Percentiles rank a stretch among this genome's conserved stretches.
Evolutionary conservation across 352 stramenopile species (phyloP).

Genomic region (Pythium periplocum): DNA sequence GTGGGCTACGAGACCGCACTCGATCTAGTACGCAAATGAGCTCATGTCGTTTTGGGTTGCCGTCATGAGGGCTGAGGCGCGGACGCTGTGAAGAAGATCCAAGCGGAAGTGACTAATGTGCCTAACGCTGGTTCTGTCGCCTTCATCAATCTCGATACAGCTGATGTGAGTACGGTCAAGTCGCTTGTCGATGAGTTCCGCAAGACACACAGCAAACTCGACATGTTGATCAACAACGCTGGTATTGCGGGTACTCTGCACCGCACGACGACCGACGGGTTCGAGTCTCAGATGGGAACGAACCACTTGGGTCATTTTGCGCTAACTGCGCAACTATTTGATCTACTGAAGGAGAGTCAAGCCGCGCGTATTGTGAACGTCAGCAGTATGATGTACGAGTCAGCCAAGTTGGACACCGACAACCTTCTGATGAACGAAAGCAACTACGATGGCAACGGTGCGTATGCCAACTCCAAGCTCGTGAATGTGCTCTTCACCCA

Average conservation of each 20-base stretch:
- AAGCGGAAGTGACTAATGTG: not conserved
- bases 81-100: conserved; percentile 26
- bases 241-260: conserved; percentile 27
- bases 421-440: conserved; percentile 2
- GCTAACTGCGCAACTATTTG: conserved; percentile 44
- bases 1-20: conserved; percentile 24
- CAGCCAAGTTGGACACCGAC: conserved; percentile 10
- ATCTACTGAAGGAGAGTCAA: conserved; percentile 22
- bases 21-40: conserved; percentile 25
- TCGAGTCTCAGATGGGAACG: conserved; percentile 59
- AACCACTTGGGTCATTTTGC: conserved; percentile 74
- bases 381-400: conserved; percentile 26
- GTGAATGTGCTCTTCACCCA: conserved; percentile 21
- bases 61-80: conserved; percentile 4
- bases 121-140: conserved; percentile 17
- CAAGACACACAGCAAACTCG: conserved; percentile 19
- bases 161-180: conserved; percentile 22
- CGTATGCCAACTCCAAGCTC: conserved; percentile 38
- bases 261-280: conserved; percentile 26
- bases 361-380: conserved; percentile 34
- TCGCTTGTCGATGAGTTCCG: conserved; percentile 26
- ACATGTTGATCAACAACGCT: conserved; percentile 40
- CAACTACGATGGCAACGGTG: not conserved
- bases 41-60: conserved; percentile 26
- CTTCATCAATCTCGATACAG: conserved; percentile 38